Base-by-base conservation (phyloP, 1,139 yeast genomes). In the Lodderomyces parapsilosis region DNA sequence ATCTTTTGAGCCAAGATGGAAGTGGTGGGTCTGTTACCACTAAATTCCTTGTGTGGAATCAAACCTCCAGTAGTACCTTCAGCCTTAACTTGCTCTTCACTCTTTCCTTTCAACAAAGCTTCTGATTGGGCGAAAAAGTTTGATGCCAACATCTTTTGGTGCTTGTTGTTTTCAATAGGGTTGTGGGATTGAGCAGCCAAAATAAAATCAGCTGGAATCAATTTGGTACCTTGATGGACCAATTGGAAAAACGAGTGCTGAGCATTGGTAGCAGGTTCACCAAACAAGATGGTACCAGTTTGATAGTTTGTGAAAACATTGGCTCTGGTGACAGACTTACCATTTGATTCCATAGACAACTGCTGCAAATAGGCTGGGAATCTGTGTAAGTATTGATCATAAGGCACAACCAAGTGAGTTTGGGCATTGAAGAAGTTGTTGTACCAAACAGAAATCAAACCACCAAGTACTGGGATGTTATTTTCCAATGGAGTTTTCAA, bases 281-380 rank as follows among this genome's bases (percentile, higher is more conserved):
- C 99, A 62, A 93, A 93, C 61, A 93, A 75, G 52, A 93, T 90
- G 47, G 96, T 77, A 55, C 99, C 99, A 40, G 98, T 91, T 62
- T 94, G 91, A 77, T 93, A 93, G 74, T 85, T 82, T 62, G 96
- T 88, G 74, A 86, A 89, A 51, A 81, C 84, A 63, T 89, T 86
- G 58, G 88, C 90, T 69, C 97, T 85, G 57, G 96, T 86, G 55
- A 91, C 97, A 38, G 96, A 84, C 76, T 93, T 93, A 75, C 99
- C 99, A 74, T 93, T 93, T 49, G 98, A 90, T 76, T 93, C 99
- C 99, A 93, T 93, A 32, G 96, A 88, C 66, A 93, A 81, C 75
- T 93, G 99, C 77, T 93, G 99, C 70, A 93, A 80, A 74, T 93
- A 93, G 47, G 99, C 99, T 52, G 99, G 97, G 91, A 93, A 93